Percentiles rank a stretch among this genome's conserved stretches.
Conservation (phyloP, 257 asterid species). For the Lycium barbarum region DNA sequence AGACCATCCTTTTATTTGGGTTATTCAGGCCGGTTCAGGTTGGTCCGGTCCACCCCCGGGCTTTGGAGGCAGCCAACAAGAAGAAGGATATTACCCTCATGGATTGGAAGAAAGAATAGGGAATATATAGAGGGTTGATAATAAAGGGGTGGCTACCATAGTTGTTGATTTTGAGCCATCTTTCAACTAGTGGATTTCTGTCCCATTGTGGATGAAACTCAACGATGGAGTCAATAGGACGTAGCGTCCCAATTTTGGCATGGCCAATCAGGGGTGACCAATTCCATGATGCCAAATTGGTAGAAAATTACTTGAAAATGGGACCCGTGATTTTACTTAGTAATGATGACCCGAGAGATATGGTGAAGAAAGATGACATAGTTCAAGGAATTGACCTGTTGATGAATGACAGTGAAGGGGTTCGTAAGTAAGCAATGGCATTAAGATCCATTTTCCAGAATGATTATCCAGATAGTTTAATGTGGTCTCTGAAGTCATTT, state of each 20-base stretch:
- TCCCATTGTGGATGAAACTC: conserved; percentile 93
- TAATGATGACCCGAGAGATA: conserved; percentile 37
- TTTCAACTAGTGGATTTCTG: conserved; percentile 68
- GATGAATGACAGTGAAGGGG: conserved; percentile 60
- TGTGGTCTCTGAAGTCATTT: conserved; percentile 55
- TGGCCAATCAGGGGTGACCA: conserved; percentile 93
- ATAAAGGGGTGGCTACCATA: conserved; percentile 87
- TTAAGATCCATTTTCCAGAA: conserved; percentile 46
- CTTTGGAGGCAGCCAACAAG: conserved; percentile 35
- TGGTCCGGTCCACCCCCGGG: conserved; percentile 48
- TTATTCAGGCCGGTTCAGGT: conserved; percentile 67
- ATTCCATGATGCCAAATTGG: conserved; percentile 59
- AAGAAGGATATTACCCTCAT: conserved; percentile 57
- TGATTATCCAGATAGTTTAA: conserved; percentile 65
- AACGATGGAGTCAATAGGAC: conserved; percentile 62
- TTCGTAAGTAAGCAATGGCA: conserved; percentile 43
- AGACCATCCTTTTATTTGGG: conserved; percentile 66
- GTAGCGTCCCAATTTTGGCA: conserved; percentile 66
- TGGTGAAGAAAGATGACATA: conserved; percentile 54
- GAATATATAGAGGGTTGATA: conserved; percentile 59
- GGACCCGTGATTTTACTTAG: conserved; percentile 47
- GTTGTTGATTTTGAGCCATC: conserved; percentile 62
- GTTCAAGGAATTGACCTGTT: conserved; percentile 51
- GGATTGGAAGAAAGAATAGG: conserved; percentile 59
- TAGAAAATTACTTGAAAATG: conserved; percentile 48